These are phyloP conservation scores for Yarrowia sp. DNA, from an alignment of 805 yeast genomes.

Conservation along the genomic window DNA sequence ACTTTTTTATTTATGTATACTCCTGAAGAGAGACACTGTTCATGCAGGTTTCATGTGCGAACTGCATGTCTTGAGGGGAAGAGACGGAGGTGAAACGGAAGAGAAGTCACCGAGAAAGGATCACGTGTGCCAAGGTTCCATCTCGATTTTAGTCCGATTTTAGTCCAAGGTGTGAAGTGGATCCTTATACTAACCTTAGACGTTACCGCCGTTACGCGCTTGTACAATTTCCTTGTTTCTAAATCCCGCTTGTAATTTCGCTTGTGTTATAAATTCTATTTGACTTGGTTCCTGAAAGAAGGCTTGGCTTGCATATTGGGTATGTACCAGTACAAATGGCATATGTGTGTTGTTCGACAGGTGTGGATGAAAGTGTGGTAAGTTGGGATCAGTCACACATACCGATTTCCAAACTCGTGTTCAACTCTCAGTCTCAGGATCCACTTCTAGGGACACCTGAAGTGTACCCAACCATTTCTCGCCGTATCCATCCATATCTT, in stretches of 20 bases:
- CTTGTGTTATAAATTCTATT: not conserved
- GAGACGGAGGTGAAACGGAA: conserved; percentile 8
- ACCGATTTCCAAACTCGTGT: not conserved
- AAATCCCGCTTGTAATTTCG: not conserved
- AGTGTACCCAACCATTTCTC: not conserved
- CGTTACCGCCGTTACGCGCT: not conserved
- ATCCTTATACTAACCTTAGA: not conserved
- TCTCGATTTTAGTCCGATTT: not conserved
- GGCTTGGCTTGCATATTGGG: conserved; percentile 13
- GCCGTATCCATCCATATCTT: not conserved
- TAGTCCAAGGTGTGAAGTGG: too few species aligned
- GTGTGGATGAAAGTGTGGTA: not conserved
- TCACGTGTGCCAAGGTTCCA: not conserved
- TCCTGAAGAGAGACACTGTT: not conserved
- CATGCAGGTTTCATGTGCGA: conserved; percentile 9
- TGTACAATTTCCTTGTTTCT: not conserved
- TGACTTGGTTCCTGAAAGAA: not conserved
- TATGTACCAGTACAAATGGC: not conserved
- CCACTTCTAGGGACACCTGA: too few species aligned
- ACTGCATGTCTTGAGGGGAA: not conserved
- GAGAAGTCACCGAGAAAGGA: not conserved
- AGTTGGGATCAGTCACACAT: not conserved
- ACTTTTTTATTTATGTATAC: not conserved
- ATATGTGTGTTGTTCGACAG: not conserved
- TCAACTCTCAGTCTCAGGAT: not conserved